Percentiles rank a stretch among this genome's conserved stretches.
phyloP scores from a whole-genome alignment of 805 yeast species.

The Kluyveromyces lactis region DNA sequence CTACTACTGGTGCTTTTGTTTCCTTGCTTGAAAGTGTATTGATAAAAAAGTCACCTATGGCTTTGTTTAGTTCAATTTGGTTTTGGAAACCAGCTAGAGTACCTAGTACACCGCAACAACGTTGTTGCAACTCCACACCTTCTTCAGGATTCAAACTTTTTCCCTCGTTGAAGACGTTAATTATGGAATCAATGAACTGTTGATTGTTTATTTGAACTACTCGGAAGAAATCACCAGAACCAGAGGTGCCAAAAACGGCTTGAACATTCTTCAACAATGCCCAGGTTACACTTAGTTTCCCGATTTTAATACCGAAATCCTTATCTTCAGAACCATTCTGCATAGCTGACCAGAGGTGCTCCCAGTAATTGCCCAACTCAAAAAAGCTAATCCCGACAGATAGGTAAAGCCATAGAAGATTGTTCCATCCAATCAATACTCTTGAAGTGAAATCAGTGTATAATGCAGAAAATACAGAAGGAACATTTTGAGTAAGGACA shows the following conservation, averaged over 20 bases:
- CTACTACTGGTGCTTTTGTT: constrained; percentile 34
- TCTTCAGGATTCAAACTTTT: constrained; percentile 19
- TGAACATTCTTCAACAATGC: constrained; percentile 31
- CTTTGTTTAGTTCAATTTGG: constrained; percentile 35
- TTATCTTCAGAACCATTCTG: constrained; percentile 10
- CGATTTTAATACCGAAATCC: constrained; percentile 26
- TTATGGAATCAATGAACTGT: constrained; percentile 20
- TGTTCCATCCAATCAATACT: constrained; percentile 60
- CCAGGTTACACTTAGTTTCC: constrained; percentile 38
- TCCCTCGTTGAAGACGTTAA: constrained; percentile 15
- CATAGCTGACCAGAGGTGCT: constrained; percentile 14
- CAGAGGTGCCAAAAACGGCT: constrained; percentile 11
- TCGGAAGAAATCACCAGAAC: constrained; percentile 8
- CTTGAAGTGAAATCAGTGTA: constrained; percentile 45
- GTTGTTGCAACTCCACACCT: constrained; percentile 31
- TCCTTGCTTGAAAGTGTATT: constrained; percentile 19
- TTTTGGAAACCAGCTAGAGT: constrained; percentile 40
- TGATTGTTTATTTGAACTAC: constrained; percentile 16
- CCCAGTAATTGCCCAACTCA: constrained; percentile 13
- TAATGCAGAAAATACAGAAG: constrained; percentile 34
- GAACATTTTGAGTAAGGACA: constrained; percentile 17
- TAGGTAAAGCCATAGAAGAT: constrained; percentile 45
- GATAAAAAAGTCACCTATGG: constrained; percentile 39
- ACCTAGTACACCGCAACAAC: constrained; percentile 43
- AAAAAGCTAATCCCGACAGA: constrained; percentile 22